Percentiles rank a stretch among this genome's conserved stretches.
phyloP scores from a whole-genome alignment of 805 yeast genomes.

The Candida ficus region DNA sequence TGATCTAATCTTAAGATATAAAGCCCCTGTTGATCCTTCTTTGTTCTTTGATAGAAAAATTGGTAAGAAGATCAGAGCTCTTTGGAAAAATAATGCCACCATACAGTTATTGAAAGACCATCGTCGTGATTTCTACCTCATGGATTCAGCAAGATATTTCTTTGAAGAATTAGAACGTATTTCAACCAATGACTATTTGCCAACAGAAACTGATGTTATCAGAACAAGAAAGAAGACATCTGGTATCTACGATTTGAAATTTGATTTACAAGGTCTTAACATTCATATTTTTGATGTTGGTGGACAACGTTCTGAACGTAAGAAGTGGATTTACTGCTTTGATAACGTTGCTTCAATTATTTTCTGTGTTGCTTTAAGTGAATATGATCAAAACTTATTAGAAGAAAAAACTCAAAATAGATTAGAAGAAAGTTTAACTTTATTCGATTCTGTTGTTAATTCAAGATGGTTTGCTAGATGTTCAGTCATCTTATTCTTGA shows the following conservation, averaged over 20 bases:
- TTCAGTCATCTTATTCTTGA: constrained; percentile 78
- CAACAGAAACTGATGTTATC: constrained; percentile 71
- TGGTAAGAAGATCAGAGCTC: constrained; percentile 40
- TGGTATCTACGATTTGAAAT: constrained; percentile 81
- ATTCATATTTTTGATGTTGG: constrained; percentile 82
- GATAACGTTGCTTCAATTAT: constrained; percentile 87
- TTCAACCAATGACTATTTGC: constrained; percentile 54
- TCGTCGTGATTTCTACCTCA: constrained; percentile 68
- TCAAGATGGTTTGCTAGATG: constrained; percentile 90
- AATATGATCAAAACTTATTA: constrained; percentile 80
- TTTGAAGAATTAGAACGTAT: constrained; percentile 63
- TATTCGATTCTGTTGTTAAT: constrained; percentile 87
- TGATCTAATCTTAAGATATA: constrained; percentile 12
- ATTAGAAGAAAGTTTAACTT: constrained; percentile 72
- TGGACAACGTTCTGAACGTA: constrained; percentile 93
- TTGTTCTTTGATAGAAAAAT: constrained; percentile 45
- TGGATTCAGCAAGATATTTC: constrained; percentile 83
- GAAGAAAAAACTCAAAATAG: constrained; percentile 76
- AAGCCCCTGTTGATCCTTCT: constrained; percentile 46
- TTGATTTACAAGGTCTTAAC: constrained; percentile 64
- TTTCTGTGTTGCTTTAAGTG: constrained; percentile 87
- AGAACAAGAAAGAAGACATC: constrained; percentile 89
- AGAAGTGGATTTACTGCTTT: constrained; percentile 96
- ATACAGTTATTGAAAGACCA: constrained; percentile 50
- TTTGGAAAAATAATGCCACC: constrained; percentile 59